Conservation (phyloP, 2,329 filamentous ascomycete species). For the Fusarium fujikuroi region DNA sequence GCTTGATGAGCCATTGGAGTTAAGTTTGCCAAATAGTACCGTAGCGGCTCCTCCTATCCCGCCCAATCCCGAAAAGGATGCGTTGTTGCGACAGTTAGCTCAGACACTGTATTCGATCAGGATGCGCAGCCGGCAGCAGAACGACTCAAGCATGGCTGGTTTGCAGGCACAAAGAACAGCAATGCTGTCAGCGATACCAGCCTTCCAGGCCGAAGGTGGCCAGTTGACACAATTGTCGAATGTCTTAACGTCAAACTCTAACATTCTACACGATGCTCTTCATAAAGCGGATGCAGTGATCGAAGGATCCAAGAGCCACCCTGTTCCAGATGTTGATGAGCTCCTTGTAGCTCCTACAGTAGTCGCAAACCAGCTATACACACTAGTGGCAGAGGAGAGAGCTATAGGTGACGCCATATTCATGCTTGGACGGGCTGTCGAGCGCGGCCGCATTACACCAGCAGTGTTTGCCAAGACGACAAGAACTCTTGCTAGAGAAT, state of each 20-base stretch:
- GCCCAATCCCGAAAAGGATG: slow-evolving; percentile 95
- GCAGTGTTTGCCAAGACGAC: slow-evolving; percentile 84
- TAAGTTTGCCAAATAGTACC: slow-evolving; percentile 60
- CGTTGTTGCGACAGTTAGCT: slow-evolving; percentile 81
- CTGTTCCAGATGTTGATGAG: slow-evolving; percentile 84
- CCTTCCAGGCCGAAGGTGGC: slow-evolving; percentile 78
- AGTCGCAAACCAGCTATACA: slow-evolving; percentile 92
- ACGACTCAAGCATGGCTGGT: slow-evolving; percentile 77
- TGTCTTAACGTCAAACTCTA: slow-evolving; percentile 79
- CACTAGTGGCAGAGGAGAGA: slow-evolving; percentile 86
- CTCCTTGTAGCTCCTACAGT: slow-evolving; percentile 93
- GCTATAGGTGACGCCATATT: slow-evolving; percentile 89
- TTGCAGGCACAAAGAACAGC: slow-evolving; percentile 83
- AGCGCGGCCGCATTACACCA: slow-evolving; percentile 75
- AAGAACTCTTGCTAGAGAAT: slow-evolving; percentile 78
- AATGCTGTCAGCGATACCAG: slow-evolving; percentile 74
- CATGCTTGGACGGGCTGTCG: slow-evolving; percentile 78
- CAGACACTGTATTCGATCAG: slow-evolving; percentile 75
- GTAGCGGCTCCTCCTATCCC: slow-evolving; percentile 85
- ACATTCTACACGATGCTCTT: slow-evolving; percentile 80
- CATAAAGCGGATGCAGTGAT: slow-evolving; percentile 83
- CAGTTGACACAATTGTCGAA: slow-evolving; percentile 76
- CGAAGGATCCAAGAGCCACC: slow-evolving; percentile 73
- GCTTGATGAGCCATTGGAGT: slow-evolving; percentile 67
- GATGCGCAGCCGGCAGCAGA: slow-evolving; percentile 75